Conservation (phyloP, 495 filamentous ascomycete species). For the Pseudoneurospora amorphoporcata region DNA sequence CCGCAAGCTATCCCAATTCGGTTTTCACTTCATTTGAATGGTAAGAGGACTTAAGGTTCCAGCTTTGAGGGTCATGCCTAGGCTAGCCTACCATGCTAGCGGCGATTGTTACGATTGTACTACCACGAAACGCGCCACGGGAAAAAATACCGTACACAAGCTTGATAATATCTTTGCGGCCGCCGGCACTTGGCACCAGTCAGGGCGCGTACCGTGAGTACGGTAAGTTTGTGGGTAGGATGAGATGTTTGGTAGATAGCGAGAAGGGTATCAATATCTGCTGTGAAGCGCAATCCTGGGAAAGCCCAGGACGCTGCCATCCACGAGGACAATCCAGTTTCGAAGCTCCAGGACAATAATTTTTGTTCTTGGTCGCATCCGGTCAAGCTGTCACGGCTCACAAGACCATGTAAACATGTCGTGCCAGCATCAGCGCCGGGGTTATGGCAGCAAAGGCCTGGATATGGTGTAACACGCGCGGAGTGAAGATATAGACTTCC, state of each 20-base stretch:
- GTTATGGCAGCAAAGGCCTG: neutral
- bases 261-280: neutral
- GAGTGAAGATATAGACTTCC: neutral
- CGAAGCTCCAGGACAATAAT: neutral
- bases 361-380: neutral
- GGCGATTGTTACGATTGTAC: neutral
- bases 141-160: neutral
- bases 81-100: neutral
- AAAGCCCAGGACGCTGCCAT: neutral
- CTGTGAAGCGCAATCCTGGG: neutral
- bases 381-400: neutral
- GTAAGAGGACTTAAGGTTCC: neutral
- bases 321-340: neutral
- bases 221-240: neutral
- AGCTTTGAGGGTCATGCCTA: neutral
- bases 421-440: neutral
- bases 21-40: neutral
- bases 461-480: neutral
- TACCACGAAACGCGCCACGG: neutral
- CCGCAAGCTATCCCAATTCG: neutral
- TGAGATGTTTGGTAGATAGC: neutral
- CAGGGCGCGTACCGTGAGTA: neutral
- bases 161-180: neutral
- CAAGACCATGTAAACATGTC: neutral
- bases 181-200: neutral